Evolutionary conservation across 805 yeast species (phyloP).

Genomic region (Schizosaccharomyces cryophilus): DNA sequence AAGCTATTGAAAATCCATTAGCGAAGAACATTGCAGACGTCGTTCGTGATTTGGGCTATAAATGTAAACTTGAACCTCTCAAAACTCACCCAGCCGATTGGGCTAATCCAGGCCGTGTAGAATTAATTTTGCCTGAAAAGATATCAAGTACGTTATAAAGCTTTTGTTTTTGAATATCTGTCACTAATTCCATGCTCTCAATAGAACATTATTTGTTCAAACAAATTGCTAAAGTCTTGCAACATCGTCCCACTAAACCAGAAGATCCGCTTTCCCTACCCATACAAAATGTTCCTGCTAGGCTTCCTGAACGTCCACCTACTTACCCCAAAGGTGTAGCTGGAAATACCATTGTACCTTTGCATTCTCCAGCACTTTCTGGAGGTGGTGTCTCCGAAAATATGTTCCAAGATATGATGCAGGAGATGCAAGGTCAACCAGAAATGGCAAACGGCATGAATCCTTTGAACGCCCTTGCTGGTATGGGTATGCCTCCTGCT

Average conservation of each 20-base stretch:
- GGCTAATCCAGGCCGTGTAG: constrained; percentile 92
- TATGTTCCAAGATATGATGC: constrained; percentile 8
- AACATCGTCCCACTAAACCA: constrained; percentile 44
- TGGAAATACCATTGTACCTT: constrained; percentile 74
- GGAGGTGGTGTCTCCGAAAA: constrained; percentile 58
- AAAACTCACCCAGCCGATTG: constrained; percentile 89
- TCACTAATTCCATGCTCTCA: too few relatives aligned
- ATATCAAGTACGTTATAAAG: constrained; percentile 12
- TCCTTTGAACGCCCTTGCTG: neutral
- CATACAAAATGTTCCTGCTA: constrained; percentile 15
- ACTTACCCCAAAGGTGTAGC: constrained; percentile 56
- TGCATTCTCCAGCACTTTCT: constrained; percentile 53
- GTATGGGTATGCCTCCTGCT: neutral
- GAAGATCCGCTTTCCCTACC: constrained; percentile 25
- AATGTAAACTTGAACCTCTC: constrained; percentile 29
- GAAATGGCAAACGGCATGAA: neutral
- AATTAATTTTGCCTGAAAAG: constrained; percentile 19
- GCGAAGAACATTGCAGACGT: constrained; percentile 70
- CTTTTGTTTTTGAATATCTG: neutral
- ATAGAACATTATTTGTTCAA: constrained; percentile 36
- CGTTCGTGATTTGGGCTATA: constrained; percentile 16
- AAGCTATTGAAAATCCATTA: constrained; percentile 66
- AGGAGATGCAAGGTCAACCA: neutral
- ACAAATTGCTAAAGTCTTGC: constrained; percentile 34
- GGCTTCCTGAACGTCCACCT: constrained; percentile 19